phyloP scores from a whole-genome alignment of 2,329 filamentous ascomycete genomes.

The Calonectria ilicicola region DNA sequence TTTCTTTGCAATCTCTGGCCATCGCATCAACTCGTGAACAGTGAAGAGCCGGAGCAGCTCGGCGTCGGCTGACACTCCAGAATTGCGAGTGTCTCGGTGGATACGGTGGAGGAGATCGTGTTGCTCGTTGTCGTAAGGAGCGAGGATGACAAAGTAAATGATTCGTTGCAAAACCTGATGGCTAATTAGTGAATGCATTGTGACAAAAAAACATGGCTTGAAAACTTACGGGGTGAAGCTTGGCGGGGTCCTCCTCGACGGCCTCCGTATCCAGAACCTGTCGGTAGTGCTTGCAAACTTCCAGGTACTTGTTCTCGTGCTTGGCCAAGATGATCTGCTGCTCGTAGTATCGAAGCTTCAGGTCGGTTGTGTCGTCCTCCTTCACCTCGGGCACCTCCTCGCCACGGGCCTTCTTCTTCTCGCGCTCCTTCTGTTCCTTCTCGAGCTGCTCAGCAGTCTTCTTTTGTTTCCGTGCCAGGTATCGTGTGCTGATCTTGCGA shows the following conservation, averaged over 20 bases:
- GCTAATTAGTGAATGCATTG: conserved; percentile 27
- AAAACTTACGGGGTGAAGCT: conserved; percentile 82
- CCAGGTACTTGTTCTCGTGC: conserved; percentile 97
- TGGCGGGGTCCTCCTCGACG: conserved; percentile 88
- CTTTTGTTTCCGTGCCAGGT: conserved; percentile 90
- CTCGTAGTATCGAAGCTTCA: conserved; percentile 97
- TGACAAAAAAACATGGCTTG: background rate
- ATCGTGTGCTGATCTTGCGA: conserved; percentile 96
- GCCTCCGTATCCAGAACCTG: conserved; percentile 97
- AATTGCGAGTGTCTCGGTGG: conserved; percentile 84
- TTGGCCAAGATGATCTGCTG: conserved; percentile 96
- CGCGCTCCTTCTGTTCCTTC: conserved; percentile 88
- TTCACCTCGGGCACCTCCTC: conserved; percentile 83
- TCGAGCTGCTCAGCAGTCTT: conserved; percentile 90
- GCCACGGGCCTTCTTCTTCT: conserved; percentile 84
- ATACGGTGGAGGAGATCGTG: conserved; percentile 96
- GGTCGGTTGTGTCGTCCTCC: conserved; percentile 91
- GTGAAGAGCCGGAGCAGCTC: conserved; percentile 95
- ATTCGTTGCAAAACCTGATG: conserved; percentile 87
- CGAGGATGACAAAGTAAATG: conserved; percentile 97
- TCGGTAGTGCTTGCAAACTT: conserved; percentile 97
- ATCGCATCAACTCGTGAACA: conserved; percentile 96
- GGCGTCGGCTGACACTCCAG: conserved; percentile 81
- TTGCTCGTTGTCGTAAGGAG: conserved; percentile 98
- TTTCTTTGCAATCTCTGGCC: conserved; percentile 90